Conservation (phyloP, 495 filamentous ascomycete species). For the Chaetomium cochliodes region DNA sequence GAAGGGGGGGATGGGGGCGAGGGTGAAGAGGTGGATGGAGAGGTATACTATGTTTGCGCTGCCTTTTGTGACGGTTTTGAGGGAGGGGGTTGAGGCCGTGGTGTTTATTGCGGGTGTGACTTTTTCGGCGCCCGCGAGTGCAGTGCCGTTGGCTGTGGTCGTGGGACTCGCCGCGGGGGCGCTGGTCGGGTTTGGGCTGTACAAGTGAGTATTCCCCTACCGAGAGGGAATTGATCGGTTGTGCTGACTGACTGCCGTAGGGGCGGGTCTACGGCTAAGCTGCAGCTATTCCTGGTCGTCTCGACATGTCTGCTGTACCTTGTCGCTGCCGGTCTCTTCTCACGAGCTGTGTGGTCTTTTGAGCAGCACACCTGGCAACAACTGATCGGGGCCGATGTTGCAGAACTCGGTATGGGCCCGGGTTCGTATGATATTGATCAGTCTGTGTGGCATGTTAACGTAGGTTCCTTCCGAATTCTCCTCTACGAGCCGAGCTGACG, state of each 20-base stretch:
- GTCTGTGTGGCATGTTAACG: constrained; percentile 90
- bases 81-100: constrained; percentile 79
- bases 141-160: constrained; percentile 73
- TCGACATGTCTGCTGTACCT: constrained; percentile 85
- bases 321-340: constrained; percentile 81
- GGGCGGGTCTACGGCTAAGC: constrained; percentile 54
- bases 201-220: constrained; percentile 58
- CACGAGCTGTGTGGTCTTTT: constrained; percentile 71
- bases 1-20: constrained; percentile 15
- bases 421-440: constrained; percentile 84
- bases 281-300: constrained; percentile 76
- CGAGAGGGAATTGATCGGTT: not conserved
- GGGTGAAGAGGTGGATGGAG: constrained; percentile 61
- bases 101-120: constrained; percentile 81
- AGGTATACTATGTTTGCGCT: constrained; percentile 81
- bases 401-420: constrained; percentile 71
- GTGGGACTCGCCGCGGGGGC: constrained; percentile 63
- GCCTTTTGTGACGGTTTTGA: constrained; percentile 78
- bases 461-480: constrained; percentile 40
- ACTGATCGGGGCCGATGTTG: constrained; percentile 66
- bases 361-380: constrained; percentile 65
- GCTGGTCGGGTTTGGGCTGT: constrained; percentile 67
- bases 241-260: constrained; percentile 30
- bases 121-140: constrained; percentile 66
- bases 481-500: not conserved